Conservation (phyloP, 176 grass and related monocot genomes). For the Triticum urartu region DNA sequence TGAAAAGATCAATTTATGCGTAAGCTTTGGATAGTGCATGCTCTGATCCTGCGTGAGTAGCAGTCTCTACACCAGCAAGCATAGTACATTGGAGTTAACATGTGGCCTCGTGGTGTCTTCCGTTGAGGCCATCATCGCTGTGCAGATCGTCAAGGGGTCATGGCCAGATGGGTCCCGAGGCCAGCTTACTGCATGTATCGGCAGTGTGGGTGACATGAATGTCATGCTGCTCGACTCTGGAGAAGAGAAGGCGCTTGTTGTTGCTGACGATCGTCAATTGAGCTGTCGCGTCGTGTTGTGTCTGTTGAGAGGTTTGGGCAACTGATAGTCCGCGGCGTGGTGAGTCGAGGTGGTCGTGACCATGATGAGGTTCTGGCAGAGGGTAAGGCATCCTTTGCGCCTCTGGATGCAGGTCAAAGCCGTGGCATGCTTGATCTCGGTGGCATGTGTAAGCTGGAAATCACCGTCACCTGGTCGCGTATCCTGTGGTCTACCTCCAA, state of each 20-base stretch:
- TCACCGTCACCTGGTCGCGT: not conserved
- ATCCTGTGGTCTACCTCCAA: not conserved
- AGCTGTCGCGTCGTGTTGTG: not conserved
- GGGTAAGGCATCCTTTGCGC: not conserved
- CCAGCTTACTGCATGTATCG: not conserved
- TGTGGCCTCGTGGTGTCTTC: not conserved
- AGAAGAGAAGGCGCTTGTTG: not conserved
- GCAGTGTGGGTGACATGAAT: not conserved
- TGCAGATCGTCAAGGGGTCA: not conserved
- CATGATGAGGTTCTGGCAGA: not conserved
- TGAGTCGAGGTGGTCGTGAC: not conserved
- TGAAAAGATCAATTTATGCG: not conserved
- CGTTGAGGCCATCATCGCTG: not conserved
- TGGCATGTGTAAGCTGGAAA: not conserved
- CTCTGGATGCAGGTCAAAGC: not conserved
- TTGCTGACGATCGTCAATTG: not conserved
- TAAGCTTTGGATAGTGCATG: not conserved
- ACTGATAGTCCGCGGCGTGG: not conserved
- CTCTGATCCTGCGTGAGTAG: not conserved
- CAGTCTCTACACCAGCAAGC: not conserved
- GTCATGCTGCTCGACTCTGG: not conserved
- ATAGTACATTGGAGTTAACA: not conserved
- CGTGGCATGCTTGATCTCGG: not conserved
- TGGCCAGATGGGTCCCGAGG: not conserved
- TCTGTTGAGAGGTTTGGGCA: not conserved